phyloP scores from a whole-genome alignment of 495 filamentous ascomycete genomes.

The Letharia lupina region DNA sequence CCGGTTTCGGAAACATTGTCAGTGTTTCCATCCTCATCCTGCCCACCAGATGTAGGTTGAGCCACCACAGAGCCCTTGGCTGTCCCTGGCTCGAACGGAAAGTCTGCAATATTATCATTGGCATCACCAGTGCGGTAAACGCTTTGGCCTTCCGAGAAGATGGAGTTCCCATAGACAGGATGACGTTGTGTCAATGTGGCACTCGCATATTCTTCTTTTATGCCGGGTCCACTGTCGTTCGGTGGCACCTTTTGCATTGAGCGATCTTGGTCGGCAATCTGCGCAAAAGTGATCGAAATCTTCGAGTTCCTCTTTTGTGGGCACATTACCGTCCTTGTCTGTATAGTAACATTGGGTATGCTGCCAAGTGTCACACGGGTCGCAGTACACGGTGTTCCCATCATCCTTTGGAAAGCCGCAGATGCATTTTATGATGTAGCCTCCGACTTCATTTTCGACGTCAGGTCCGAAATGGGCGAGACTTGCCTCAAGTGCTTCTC shows the following conservation, averaged over 20 bases:
- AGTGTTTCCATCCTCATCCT: too few species aligned
- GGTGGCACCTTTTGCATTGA: conserved; percentile 63
- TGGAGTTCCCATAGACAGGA: too few species aligned
- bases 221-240: conserved; percentile 55
- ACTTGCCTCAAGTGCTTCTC: too few species aligned
- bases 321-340: conserved; percentile 50
- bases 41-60: too few species aligned
- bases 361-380: conserved; percentile 94
- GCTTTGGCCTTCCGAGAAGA: too few species aligned
- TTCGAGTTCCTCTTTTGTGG: conserved; percentile 43
- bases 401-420: conserved; percentile 90
- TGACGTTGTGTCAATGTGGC: too few species aligned
- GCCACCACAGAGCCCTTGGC: too few species aligned
- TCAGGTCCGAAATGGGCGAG: too few species aligned
- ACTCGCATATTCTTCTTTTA: conserved; percentile 37
- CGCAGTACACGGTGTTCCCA: conserved; percentile 94
- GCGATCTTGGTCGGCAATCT: conserved; percentile 67
- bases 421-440: conserved; percentile 96
- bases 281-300: conserved; percentile 69
- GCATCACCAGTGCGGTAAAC: too few species aligned
- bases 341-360: conserved; percentile 85
- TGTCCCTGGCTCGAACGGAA: too few species aligned
- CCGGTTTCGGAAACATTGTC: too few species aligned
- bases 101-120: too few species aligned
- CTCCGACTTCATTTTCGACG: conserved; percentile 59